These are phyloP conservation scores for Solanum infundibuliforme DNA, from an alignment of 257 asterid genomes.

Conservation along the genomic window DNA sequence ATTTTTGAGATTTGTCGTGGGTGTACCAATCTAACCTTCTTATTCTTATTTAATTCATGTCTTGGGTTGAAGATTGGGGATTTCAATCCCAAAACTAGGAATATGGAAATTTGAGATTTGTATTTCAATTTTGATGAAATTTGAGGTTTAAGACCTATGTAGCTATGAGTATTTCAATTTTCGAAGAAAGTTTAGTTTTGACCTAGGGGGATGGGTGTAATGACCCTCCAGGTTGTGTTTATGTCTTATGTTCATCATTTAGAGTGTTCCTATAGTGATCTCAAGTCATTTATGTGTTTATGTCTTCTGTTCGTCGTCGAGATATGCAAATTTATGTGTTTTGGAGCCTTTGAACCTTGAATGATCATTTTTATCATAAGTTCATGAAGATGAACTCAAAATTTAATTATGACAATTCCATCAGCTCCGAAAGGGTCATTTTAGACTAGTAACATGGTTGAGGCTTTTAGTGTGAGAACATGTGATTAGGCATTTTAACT, in stretches of 20 bases:
- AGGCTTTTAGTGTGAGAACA: background rate
- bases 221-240: background rate
- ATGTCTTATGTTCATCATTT: background rate
- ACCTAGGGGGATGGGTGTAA: background rate
- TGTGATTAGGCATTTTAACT: background rate
- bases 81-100: background rate
- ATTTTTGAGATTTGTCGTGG: background rate
- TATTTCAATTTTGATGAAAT: background rate
- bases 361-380: background rate
- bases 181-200: background rate
- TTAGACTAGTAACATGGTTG: background rate
- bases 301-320: background rate
- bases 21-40: background rate
- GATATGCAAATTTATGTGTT: background rate
- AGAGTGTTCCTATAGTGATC: background rate
- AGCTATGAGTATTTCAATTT: background rate
- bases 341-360: background rate
- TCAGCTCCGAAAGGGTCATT: background rate
- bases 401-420: background rate
- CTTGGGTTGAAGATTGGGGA: background rate
- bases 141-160: background rate
- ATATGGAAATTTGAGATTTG: background rate
- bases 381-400: background rate
- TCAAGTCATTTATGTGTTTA: background rate
- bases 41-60: background rate